These are phyloP conservation scores for Straminergon stramineum DNA, from an alignment of 225 moss, liverwort and hornwort genomes.

Conservation along the genomic window DNA sequence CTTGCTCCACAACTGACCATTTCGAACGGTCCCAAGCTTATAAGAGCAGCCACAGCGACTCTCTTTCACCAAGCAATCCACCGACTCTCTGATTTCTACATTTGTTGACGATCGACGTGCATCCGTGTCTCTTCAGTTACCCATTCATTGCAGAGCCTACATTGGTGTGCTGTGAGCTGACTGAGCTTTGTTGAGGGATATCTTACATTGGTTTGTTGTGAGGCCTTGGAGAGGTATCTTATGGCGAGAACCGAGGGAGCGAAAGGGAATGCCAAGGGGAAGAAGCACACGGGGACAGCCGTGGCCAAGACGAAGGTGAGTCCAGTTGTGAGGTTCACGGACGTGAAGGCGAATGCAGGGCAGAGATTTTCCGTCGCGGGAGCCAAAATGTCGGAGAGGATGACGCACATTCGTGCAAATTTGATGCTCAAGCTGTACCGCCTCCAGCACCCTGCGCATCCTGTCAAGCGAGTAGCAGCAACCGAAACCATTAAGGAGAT, in stretches of 20 bases:
- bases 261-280: background rate
- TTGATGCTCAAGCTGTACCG: conserved; percentile 33
- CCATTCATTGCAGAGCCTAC: background rate
- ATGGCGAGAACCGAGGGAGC: conserved; percentile 7
- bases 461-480: conserved; percentile 33
- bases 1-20: background rate
- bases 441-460: conserved; percentile 32
- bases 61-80: accelerated
- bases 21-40: background rate
- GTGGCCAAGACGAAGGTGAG: conserved; percentile 9
- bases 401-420: conserved; percentile 17
- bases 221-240: background rate
- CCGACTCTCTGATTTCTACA: background rate
- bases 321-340: conserved; percentile 21
- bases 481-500: conserved; percentile 16
- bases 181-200: background rate
- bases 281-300: background rate
- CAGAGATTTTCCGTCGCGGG: conserved; percentile 9
- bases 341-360: conserved; percentile 15
- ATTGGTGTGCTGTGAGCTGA: background rate
- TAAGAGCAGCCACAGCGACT: background rate
- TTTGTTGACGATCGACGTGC: background rate
- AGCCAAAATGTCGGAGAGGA: conserved; percentile 25
- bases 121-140: background rate
- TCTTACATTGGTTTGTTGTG: background rate